Percentiles rank a stretch among this genome's conserved stretches.
These are phyloP conservation scores for Blastobotrys peoriensis DNA, from an alignment of 805 yeast genomes.

Conservation along the genomic window DNA sequence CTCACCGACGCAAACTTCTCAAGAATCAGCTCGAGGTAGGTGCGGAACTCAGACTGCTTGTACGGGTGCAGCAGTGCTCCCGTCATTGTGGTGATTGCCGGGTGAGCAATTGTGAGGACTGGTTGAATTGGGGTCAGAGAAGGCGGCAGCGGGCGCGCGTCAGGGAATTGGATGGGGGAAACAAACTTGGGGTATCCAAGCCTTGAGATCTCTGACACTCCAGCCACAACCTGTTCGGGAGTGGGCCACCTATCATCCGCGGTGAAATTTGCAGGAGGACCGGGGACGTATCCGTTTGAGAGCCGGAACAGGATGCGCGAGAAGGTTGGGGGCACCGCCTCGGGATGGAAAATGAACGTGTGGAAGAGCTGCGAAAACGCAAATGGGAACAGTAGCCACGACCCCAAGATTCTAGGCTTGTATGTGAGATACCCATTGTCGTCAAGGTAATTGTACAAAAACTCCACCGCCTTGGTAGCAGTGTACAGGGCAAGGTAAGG, in stretches of 20 bases:
- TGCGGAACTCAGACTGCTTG: conserved; percentile 21
- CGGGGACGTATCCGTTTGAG: conserved; percentile 28
- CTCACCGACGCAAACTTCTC: conserved; percentile 22
- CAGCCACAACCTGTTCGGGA: conserved; percentile 25
- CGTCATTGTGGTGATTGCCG: conserved; percentile 26
- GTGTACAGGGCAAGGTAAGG: conserved; percentile 29
- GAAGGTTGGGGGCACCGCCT: conserved; percentile 30
- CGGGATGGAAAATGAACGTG: conserved; percentile 31
- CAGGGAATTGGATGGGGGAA: conserved; percentile 26
- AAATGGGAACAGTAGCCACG: conserved; percentile 37
- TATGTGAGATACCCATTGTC: conserved; percentile 30
- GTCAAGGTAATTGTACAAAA: conserved; percentile 30
- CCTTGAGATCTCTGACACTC: conserved; percentile 27
- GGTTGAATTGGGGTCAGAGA: conserved; percentile 18
- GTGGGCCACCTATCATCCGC: conserved; percentile 29
- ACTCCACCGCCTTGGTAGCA: conserved; percentile 31
- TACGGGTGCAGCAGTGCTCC: conserved; percentile 31
- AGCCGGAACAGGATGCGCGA: conserved; percentile 25
- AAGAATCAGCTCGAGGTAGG: conserved; percentile 22
- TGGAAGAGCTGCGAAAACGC: conserved; percentile 36
- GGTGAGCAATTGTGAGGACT: conserved; percentile 29
- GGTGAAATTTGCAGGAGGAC: conserved; percentile 27
- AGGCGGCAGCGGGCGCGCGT: conserved; percentile 14
- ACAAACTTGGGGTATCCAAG: conserved; percentile 30
- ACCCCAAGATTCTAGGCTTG: conserved; percentile 32